phyloP scores from a whole-genome alignment of 2,329 filamentous ascomycete genomes.

The Pyrenochaeta sp. region DNA sequence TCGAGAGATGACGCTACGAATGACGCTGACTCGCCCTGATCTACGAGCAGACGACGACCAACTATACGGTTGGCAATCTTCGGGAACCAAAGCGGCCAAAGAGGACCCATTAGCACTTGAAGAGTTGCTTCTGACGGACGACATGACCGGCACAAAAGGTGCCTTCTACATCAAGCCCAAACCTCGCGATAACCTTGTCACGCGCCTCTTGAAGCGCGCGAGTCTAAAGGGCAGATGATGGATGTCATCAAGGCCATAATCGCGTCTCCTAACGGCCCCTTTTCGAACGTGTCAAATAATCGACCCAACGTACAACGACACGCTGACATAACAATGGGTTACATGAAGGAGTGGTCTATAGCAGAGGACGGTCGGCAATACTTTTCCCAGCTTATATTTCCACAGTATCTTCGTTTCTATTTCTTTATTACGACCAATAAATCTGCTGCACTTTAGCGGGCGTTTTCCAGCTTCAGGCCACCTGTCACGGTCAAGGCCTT shows the following conservation, averaged over 20 bases:
- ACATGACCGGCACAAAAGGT: conserved; percentile 57
- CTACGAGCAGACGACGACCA: conserved; percentile 77
- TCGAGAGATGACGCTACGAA: conserved; percentile 93
- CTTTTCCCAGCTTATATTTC: neutral
- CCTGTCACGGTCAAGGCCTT: conserved; percentile 1
- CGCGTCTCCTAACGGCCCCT: neutral
- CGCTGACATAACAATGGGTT: neutral
- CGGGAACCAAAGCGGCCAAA: conserved; percentile 34
- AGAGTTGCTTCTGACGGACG: conserved; percentile 59
- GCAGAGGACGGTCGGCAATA: neutral
- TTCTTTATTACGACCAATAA: neutral
- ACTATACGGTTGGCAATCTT: conserved; percentile 72
- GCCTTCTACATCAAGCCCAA: conserved; percentile 55
- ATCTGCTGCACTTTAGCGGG: conserved; percentile 36
- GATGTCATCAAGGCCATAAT: neutral
- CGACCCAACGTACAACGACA: neutral
- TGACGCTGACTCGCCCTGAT: conserved; percentile 93
- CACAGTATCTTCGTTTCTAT: neutral
- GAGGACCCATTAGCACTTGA: conserved; percentile 65
- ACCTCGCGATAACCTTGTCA: conserved; percentile 44
- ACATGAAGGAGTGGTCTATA: conserved; percentile 6
- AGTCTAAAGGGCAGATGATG: conserved; percentile 42
- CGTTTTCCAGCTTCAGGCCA: conserved; percentile 22
- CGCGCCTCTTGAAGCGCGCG: conserved; percentile 47
- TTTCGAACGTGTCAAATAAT: neutral